Evolutionary conservation across 179 eudicot genomes (phyloP).

Genomic region (Spinacia oleracea): DNA sequence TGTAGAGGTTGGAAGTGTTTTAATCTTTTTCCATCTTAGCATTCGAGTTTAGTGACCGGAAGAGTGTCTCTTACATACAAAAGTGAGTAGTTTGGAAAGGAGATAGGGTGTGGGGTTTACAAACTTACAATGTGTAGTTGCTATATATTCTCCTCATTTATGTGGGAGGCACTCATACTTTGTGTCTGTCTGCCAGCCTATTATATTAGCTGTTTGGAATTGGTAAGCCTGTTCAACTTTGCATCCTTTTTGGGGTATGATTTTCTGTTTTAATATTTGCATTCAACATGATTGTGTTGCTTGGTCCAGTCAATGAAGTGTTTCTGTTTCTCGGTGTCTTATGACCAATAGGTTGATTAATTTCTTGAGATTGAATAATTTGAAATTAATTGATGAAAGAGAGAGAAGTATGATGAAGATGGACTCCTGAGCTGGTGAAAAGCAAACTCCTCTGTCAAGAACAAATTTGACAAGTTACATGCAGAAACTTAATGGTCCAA

Average conservation of each 20-base stretch:
- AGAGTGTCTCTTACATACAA: not conserved
- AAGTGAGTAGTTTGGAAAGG: not conserved
- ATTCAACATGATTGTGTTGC: not conserved
- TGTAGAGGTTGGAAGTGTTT: not conserved
- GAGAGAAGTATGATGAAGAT: not conserved
- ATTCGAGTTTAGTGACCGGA: not conserved
- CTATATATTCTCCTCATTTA: not conserved
- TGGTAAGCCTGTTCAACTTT: slow-evolving; percentile 3
- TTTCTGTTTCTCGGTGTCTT: not conserved
- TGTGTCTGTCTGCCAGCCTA: slow-evolving; percentile 15
- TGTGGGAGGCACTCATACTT: slow-evolving; percentile 17
- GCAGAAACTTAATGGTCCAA: not conserved
- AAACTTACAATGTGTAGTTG: not conserved
- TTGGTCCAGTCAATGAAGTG: not conserved
- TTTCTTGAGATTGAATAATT: not conserved
- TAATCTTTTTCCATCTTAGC: not conserved
- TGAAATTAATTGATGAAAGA: not conserved
- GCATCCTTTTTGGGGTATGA: not conserved
- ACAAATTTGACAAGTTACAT: not conserved
- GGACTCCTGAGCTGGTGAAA: not conserved
- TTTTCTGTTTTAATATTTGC: not conserved
- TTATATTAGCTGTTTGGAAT: slow-evolving; percentile 6
- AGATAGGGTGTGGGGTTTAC: not conserved
- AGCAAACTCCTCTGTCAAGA: not conserved
- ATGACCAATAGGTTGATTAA: not conserved